phyloP scores from a whole-genome alignment of 768 basidiomycete species.

The Tylopilus intermedius region DNA sequence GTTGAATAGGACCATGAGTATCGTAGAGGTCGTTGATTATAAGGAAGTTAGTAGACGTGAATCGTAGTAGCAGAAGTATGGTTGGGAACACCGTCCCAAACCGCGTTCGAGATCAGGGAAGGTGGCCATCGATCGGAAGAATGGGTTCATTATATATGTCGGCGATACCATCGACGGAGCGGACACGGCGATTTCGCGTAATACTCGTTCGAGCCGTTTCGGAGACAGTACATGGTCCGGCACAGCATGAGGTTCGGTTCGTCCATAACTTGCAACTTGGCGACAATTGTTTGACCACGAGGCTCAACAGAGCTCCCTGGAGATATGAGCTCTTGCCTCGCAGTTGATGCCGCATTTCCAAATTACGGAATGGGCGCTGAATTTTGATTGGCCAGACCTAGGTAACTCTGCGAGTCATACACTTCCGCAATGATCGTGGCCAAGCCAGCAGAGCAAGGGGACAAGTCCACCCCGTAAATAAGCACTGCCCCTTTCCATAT shows the following conservation, averaged over 20 bases:
- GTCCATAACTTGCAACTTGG: constrained; percentile 1
- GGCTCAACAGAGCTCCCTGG: constrained; percentile 13
- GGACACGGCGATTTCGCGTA: constrained; percentile 23
- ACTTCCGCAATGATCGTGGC: constrained; percentile 24
- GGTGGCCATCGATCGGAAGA: constrained; percentile 15
- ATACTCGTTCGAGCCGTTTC: constrained; percentile 10
- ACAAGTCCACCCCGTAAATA: constrained; percentile 3
- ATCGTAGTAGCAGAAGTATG: constrained; percentile 14
- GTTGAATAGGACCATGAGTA: constrained; percentile 25
- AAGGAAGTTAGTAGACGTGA: constrained; percentile 17
- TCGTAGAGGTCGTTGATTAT: constrained; percentile 21
- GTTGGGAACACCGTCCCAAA: constrained; percentile 21
- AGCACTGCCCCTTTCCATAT: constrained; percentile 13
- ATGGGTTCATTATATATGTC: constrained; percentile 25
- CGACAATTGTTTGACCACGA: constrained; percentile 18
- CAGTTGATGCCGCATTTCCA: constrained; percentile 3
- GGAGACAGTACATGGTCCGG: not conserved
- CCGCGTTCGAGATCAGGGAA: constrained; percentile 16
- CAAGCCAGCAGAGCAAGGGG: not conserved
- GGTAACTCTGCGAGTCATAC: constrained; percentile 7
- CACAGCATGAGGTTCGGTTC: constrained; percentile 7
- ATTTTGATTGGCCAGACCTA: constrained; percentile 15
- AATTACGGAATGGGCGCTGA: constrained; percentile 9
- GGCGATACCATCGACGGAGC: constrained; percentile 18
- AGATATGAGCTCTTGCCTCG: constrained; percentile 13